phyloP scores from a whole-genome alignment of 148 eudicot genomes.

The Suaeda aralocaspica region DNA sequence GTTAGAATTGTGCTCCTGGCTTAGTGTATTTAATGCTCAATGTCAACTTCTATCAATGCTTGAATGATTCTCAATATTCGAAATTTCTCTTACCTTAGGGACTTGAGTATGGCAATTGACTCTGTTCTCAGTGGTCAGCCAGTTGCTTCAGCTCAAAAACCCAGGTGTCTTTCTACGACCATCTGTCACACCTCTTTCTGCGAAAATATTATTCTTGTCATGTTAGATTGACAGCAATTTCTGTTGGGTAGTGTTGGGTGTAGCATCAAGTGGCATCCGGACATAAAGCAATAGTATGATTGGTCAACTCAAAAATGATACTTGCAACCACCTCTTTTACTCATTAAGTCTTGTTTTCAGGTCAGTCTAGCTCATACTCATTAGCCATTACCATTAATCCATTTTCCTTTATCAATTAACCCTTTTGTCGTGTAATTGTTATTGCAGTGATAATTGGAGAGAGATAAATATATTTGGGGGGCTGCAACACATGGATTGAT shows the following conservation, averaged over 20 bases:
- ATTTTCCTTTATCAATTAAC: not conserved
- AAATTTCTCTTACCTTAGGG: constrained; percentile 39
- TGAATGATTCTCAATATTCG: not conserved
- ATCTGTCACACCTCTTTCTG: constrained; percentile 5
- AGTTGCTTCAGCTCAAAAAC: constrained; percentile 41
- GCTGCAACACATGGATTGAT: constrained; percentile 5
- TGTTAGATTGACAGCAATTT: constrained; percentile 3
- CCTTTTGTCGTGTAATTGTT: not conserved
- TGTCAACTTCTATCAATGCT: not conserved
- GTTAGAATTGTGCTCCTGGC: constrained; percentile 31
- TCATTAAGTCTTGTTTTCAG: not conserved
- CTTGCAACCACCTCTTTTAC: not conserved
- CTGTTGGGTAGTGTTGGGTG: constrained; percentile 52
- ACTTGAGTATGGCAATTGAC: constrained; percentile 78
- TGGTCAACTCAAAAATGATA: not conserved
- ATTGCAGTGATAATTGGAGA: constrained; percentile 1
- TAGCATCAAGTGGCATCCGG: constrained; percentile 65
- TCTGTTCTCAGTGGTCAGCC: constrained; percentile 80
- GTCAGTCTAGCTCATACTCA: constrained; percentile 2
- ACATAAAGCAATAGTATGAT: constrained; percentile 21
- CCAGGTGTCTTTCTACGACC: constrained; percentile 26
- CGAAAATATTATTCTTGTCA: not conserved
- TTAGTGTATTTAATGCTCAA: not conserved
- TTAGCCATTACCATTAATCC: not conserved
- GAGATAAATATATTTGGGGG: too few species aligned